These are phyloP conservation scores for Fagus sylvatica DNA, from an alignment of 306 rosid species.

Conservation along the genomic window DNA sequence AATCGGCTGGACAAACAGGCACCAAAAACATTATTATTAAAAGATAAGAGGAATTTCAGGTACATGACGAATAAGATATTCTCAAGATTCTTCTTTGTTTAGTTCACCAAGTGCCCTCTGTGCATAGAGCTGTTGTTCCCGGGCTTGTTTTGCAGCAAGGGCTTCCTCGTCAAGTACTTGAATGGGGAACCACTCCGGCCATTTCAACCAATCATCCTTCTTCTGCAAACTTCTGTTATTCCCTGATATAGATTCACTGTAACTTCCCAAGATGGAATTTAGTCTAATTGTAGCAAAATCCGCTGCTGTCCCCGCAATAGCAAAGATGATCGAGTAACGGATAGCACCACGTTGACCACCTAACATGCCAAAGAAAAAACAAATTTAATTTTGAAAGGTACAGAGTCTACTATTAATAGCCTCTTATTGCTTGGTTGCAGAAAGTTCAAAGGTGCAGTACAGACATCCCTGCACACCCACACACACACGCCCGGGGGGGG, in stretches of 20 bases:
- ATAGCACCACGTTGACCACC: constrained; percentile 81
- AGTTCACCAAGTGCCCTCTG: constrained; percentile 61
- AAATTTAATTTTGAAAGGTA: background rate
- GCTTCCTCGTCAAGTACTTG: constrained; percentile 80
- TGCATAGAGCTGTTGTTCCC: constrained; percentile 58
- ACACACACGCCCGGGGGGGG: background rate
- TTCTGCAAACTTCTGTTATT: constrained; percentile 26
- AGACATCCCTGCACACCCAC: background rate
- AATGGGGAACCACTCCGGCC: constrained; percentile 94
- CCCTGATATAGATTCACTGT: constrained; percentile 40
- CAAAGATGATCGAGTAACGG: constrained; percentile 66
- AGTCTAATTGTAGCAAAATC: constrained; percentile 56
- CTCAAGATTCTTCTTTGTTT: constrained; percentile 64
- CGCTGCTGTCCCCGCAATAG: constrained; percentile 66
- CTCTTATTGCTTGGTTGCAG: background rate
- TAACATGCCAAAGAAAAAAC: constrained; percentile 31
- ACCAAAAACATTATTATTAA: background rate
- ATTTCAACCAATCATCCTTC: constrained; percentile 53
- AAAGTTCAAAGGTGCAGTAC: background rate
- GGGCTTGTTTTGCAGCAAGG: constrained; percentile 70
- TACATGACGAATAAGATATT: background rate
- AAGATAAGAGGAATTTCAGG: background rate
- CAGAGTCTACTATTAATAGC: background rate
- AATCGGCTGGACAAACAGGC: background rate
- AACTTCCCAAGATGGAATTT: constrained; percentile 45